Percentiles rank a stretch among this genome's conserved stretches.
Evolutionary conservation across 1,139 yeast species (phyloP).

Genomic region (Scheffersomyces insectosa): DNA sequence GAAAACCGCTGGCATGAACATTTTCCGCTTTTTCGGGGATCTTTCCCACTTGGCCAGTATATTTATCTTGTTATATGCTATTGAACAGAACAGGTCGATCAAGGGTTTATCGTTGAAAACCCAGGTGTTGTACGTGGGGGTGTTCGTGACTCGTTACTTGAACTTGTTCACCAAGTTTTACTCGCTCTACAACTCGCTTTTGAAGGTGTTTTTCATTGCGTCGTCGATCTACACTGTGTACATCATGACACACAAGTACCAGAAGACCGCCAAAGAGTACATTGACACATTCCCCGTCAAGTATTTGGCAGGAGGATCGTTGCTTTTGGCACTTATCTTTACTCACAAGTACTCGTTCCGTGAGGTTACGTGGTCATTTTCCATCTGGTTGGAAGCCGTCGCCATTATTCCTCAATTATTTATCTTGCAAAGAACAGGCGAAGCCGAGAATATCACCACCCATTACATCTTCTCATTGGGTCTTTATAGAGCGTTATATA

Average conservation of each 20-base stretch:
- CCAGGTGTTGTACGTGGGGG: conserved; percentile 75
- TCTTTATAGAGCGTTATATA: conserved; percentile 79
- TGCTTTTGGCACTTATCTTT: conserved; percentile 61
- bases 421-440: conserved; percentile 86
- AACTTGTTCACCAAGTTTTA: conserved; percentile 61
- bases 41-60: conserved; percentile 82
- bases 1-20: conserved; percentile 34
- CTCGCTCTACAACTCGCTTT: conserved; percentile 72
- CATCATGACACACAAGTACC: conserved; percentile 64
- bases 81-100: conserved; percentile 63
- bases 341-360: conserved; percentile 61
- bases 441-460: conserved; percentile 81
- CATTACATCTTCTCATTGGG: conserved; percentile 96
- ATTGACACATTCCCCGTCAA: conserved; percentile 75
- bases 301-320: conserved; percentile 68
- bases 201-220: conserved; percentile 79
- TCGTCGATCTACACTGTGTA: conserved; percentile 77
- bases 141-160: conserved; percentile 77
- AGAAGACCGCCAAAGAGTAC: conserved; percentile 52
- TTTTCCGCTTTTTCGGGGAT: conserved; percentile 69
- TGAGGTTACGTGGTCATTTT: conserved; percentile 76
- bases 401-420: conserved; percentile 92
- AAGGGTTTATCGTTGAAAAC: conserved; percentile 89
- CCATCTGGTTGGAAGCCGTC: conserved; percentile 85
- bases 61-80: conserved; percentile 70